These are phyloP conservation scores for Senna tora DNA, from an alignment of 306 rosid genomes.

Conservation along the genomic window DNA sequence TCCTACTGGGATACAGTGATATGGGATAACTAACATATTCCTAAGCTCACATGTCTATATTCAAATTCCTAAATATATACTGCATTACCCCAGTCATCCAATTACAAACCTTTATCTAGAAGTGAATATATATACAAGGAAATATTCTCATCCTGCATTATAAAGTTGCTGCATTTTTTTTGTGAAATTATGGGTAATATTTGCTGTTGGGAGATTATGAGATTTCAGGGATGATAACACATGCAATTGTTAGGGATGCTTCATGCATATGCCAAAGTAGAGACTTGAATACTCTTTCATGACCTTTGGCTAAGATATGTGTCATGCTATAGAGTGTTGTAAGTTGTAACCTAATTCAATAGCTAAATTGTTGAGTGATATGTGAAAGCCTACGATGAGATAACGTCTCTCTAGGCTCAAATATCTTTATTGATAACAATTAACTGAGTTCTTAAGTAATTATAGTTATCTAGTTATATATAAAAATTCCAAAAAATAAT, in stretches of 20 bases:
- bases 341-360: too few relatives aligned
- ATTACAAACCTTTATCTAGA: background rate
- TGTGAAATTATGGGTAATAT: background rate
- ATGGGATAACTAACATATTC: background rate
- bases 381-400: too few relatives aligned
- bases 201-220: conserved; percentile 13
- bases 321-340: conserved; percentile 5
- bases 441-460: too few relatives aligned
- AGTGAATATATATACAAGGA: background rate
- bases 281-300: conserved; percentile 19
- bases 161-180: conserved; percentile 1
- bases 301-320: conserved; percentile 2
- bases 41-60: background rate
- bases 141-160: background rate
- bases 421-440: too few relatives aligned
- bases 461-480: background rate
- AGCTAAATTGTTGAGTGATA: too few relatives aligned
- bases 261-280: background rate
- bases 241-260: conserved; percentile 9
- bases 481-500: background rate
- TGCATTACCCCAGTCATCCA: background rate
- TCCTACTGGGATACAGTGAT: background rate
- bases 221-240: background rate
- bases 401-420: too few relatives aligned
- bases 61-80: background rate